Conservation (phyloP, 108 stramenopile genomes). For the Licmophora abbreviata region DNA sequence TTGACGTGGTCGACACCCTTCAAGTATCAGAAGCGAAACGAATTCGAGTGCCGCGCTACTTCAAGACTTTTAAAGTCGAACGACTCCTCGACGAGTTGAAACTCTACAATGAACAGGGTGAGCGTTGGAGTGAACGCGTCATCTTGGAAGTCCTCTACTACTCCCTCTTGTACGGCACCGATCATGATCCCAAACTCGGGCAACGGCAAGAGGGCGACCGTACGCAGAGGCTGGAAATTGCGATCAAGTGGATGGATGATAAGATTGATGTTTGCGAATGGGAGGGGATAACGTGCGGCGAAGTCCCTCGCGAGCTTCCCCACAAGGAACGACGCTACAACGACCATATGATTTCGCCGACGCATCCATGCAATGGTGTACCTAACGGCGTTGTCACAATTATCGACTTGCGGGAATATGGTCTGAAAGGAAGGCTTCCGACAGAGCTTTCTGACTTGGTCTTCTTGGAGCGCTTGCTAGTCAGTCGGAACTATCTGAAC, state of each 20-base stretch:
- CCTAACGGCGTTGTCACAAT: constrained; percentile 17
- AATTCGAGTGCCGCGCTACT: not conserved
- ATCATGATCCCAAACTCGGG: constrained; percentile 4
- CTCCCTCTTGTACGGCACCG: constrained; percentile 13
- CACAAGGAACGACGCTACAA: not conserved
- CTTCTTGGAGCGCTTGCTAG: constrained; percentile 22
- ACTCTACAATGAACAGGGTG: not conserved
- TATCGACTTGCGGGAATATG: constrained; percentile 18
- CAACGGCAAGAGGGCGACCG: constrained; percentile 5
- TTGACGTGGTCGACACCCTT: too few relatives aligned
- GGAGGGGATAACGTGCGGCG: constrained; percentile 24
- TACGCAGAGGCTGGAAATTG: not conserved
- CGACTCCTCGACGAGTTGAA: not conserved
- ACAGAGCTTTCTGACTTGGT: constrained; percentile 21
- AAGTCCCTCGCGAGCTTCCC: constrained; percentile 2
- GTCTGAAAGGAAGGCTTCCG: constrained; percentile 24
- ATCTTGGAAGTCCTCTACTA: constrained; percentile 17
- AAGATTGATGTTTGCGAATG: constrained; percentile 17
- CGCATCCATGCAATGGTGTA: too few relatives aligned
- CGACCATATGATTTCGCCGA: constrained; percentile 1
- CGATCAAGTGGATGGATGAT: not conserved
- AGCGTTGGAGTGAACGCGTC: constrained; percentile 25
- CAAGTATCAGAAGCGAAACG: too few relatives aligned
- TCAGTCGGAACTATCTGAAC: constrained; percentile 26
- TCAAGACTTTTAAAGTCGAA: not conserved